Evolutionary conservation across 768 basidiomycete genomes (phyloP).

Genomic region (Dendrothele bispora): DNA sequence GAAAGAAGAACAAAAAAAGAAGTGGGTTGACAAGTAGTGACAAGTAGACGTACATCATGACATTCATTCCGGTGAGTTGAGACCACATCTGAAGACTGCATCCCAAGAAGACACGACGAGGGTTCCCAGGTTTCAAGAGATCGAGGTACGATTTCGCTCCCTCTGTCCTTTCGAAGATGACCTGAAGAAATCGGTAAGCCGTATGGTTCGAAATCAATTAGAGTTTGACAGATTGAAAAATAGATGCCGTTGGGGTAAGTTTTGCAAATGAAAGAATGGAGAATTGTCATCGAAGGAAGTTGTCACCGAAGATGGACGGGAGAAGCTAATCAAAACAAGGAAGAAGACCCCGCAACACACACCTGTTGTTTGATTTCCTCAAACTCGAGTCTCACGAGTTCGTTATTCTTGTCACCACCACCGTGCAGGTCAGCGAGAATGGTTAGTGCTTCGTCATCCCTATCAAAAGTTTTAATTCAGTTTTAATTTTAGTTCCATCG

Average conservation of each 20-base stretch:
- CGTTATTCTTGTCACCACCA: constrained; percentile 52
- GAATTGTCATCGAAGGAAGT: too few relatives aligned
- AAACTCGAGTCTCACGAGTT: constrained; percentile 68
- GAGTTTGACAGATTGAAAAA: too few relatives aligned
- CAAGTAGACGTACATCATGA: constrained; percentile 62
- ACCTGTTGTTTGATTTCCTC: too few relatives aligned
- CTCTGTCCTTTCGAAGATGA: constrained; percentile 61
- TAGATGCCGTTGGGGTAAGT: too few relatives aligned
- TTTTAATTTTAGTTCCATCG: too few relatives aligned
- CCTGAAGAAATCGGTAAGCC: too few relatives aligned
- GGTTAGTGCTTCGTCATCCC: constrained; percentile 63
- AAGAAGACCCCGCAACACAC: too few relatives aligned
- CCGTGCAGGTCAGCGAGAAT: constrained; percentile 78
- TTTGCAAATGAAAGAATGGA: too few relatives aligned
- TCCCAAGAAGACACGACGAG: constrained; percentile 72
- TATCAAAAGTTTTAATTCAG: too few relatives aligned
- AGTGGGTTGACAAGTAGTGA: not conserved
- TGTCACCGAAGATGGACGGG: too few relatives aligned
- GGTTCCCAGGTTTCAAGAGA: constrained; percentile 62
- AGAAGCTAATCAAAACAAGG: too few relatives aligned
- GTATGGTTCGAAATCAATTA: too few relatives aligned
- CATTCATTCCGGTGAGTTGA: constrained; percentile 75
- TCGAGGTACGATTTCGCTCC: constrained; percentile 73
- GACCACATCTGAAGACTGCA: constrained; percentile 79
- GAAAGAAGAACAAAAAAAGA: not conserved